phyloP scores from a whole-genome alignment of 345 rosid species.

The Theobroma cacao region DNA sequence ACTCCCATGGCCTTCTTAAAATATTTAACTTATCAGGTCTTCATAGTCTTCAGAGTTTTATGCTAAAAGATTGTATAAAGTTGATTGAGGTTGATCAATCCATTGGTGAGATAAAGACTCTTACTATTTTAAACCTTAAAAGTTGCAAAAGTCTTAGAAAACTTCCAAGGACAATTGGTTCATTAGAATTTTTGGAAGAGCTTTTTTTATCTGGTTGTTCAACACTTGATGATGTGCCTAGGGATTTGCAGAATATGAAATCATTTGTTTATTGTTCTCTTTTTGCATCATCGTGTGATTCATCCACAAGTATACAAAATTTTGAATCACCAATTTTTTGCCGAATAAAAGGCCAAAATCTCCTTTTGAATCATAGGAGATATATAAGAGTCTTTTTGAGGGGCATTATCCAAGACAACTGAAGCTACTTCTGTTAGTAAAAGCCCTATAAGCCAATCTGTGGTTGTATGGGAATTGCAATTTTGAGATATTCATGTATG shows the following conservation, averaged over 20 bases:
- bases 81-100: constrained; percentile 18
- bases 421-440: no score
- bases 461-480: no score
- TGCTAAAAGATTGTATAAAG: constrained; percentile 21
- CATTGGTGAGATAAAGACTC: constrained; percentile 10
- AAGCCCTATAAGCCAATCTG: no score
- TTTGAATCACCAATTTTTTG: no score
- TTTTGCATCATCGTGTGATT: no score
- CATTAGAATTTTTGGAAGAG: constrained; percentile 18
- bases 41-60: constrained; percentile 27
- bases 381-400: no score
- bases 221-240: constrained; percentile 12
- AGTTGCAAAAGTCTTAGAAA: constrained; percentile 22
- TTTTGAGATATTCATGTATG: no score
- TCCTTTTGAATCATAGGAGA: no score
- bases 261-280: no score
- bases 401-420: no score
- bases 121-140: constrained; percentile 12
- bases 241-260: constrained; percentile 13
- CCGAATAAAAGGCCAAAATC: no score
- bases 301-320: no score
- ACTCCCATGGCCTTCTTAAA: constrained; percentile 9
- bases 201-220: constrained; percentile 27
- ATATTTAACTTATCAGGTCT: constrained; percentile 23
- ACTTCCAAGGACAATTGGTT: constrained; percentile 21